Conservation (phyloP, 1,284 basidiomycete genomes). For the Ustilago nuda region DNA sequence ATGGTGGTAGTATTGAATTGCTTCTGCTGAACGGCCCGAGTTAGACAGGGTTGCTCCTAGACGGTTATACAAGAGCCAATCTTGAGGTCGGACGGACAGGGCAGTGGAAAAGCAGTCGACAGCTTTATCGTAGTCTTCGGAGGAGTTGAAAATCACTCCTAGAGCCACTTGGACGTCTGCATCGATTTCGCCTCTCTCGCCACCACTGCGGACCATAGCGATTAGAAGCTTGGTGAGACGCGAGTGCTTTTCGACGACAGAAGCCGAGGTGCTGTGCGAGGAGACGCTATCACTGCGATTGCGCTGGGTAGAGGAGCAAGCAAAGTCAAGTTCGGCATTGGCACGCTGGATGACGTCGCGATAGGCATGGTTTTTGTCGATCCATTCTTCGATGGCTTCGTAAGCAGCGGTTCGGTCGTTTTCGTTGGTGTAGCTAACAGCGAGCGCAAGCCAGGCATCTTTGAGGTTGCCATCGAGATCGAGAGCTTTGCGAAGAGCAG, state of each 20-base stretch:
- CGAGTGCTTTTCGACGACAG: conserved; percentile 55
- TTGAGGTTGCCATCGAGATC: conserved; percentile 76
- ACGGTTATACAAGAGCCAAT: conserved; percentile 95
- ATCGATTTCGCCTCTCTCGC: conserved; percentile 70
- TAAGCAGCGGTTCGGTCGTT: conserved; percentile 78
- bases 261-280: conserved; percentile 26
- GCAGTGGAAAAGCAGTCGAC: conserved; percentile 95
- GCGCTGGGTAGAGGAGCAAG: conserved; percentile 12
- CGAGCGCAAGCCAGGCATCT: conserved; percentile 89
- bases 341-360: conserved; percentile 67
- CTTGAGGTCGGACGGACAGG: conserved; percentile 85
- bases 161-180: conserved; percentile 95
- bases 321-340: conserved; percentile 14
- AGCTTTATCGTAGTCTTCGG: conserved; percentile 87
- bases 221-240: conserved; percentile 69
- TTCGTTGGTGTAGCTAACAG: conserved; percentile 93
- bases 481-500: conserved; percentile 83
- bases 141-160: conserved; percentile 90
- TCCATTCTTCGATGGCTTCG: conserved; percentile 86
- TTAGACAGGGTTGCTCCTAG: conserved; percentile 97
- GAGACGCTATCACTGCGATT: conserved; percentile 34
- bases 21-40: conserved; percentile 80
- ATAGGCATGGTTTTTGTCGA: conserved; percentile 72
- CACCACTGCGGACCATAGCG: conserved; percentile 66
- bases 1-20: conserved; percentile 87